These are phyloP conservation scores for Vigna hirtella DNA, from an alignment of 306 rosid genomes.

Conservation along the genomic window DNA sequence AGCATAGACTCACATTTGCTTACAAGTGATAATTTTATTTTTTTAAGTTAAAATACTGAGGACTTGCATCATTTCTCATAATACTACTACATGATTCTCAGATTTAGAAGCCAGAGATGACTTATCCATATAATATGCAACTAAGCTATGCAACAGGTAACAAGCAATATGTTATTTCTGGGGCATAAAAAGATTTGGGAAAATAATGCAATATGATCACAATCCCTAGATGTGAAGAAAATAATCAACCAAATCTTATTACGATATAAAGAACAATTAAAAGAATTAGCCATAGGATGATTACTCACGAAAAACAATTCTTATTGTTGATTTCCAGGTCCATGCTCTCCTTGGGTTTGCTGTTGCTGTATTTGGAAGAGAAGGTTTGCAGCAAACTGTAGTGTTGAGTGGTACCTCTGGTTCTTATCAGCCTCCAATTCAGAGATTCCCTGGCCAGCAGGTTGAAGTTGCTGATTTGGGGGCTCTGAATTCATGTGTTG, in stretches of 20 bases:
- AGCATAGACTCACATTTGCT: slow-evolving; percentile 4
- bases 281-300: slow-evolving; percentile 34
- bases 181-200: background rate
- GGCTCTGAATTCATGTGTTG: slow-evolving; percentile 56
- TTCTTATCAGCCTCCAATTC: slow-evolving; percentile 82
- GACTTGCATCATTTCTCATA: slow-evolving; percentile 11
- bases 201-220: slow-evolving; percentile 13
- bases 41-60: background rate
- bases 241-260: slow-evolving; percentile 13
- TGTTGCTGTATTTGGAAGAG: slow-evolving; percentile 83
- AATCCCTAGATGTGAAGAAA: slow-evolving; percentile 12
- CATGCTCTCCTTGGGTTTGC: slow-evolving; percentile 61
- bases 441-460: slow-evolving; percentile 60
- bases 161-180: slow-evolving; percentile 11
- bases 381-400: slow-evolving; percentile 82
- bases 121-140: background rate
- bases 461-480: slow-evolving; percentile 69
- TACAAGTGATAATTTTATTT: background rate
- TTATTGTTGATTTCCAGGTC: slow-evolving; percentile 75
- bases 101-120: slow-evolving; percentile 2
- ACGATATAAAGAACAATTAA: slow-evolving; percentile 34
- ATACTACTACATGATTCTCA: background rate
- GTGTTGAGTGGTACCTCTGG: slow-evolving; percentile 77
- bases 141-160: background rate
- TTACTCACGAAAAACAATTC: slow-evolving; percentile 54